These are phyloP conservation scores for Acanthamoeba royreba DNA, from an alignment of 208 protist genomes.

Conservation along the genomic window DNA sequence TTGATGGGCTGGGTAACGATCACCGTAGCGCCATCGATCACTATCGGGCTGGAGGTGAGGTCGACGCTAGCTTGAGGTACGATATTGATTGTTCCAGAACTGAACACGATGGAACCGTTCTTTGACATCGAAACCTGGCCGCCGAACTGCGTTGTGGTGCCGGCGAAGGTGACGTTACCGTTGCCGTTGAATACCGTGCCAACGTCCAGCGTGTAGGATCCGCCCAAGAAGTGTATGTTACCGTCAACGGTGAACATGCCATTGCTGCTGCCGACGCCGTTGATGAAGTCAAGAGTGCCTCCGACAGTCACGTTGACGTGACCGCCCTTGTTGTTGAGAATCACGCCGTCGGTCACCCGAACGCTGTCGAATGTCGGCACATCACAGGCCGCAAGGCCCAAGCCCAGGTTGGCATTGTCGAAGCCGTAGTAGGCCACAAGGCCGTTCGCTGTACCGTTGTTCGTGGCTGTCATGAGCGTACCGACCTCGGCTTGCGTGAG, in stretches of 20 bases:
- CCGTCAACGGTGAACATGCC: background rate
- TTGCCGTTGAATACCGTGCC: conserved; percentile 11
- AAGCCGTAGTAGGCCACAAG: conserved; percentile 49
- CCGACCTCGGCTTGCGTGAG: background rate
- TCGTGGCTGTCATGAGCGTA: background rate
- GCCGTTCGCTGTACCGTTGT: background rate
- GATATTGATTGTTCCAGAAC: background rate
- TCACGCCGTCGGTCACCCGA: background rate
- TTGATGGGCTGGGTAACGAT: conserved; percentile 34
- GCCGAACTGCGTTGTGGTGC: background rate
- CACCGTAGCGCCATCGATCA: background rate
- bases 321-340: conserved; percentile 35
- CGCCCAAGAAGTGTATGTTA: background rate
- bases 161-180: conserved; percentile 17
- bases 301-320: background rate
- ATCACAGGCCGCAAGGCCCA: conserved; percentile 14
- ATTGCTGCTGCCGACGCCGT: background rate
- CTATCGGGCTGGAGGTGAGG: background rate
- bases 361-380: background rate
- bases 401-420: background rate
- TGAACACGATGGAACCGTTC: conserved; percentile 26
- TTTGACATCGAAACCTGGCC: background rate
- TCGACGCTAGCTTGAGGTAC: background rate
- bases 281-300: background rate
- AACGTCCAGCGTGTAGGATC: background rate